Conservation (phyloP, 768 basidiomycete species). For the Leucosporidium yakuticum region DNA sequence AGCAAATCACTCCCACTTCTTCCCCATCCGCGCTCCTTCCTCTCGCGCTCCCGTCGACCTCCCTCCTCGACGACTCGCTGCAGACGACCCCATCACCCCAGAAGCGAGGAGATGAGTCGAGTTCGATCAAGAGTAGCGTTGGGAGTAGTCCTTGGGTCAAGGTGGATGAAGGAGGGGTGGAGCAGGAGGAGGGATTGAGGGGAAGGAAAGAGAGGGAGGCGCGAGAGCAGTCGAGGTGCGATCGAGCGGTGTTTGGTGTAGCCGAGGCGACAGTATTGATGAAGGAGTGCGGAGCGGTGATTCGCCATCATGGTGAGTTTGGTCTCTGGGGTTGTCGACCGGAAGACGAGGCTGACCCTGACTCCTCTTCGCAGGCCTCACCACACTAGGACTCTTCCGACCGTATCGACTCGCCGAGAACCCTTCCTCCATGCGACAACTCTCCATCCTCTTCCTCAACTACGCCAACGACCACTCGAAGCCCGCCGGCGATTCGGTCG, state of each 20-base stretch:
- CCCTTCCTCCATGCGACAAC: background rate
- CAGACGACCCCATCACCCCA: too few relatives aligned
- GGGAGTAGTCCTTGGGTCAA: too few relatives aligned
- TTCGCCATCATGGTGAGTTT: constrained; percentile 10
- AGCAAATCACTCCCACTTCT: too few relatives aligned
- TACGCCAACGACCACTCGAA: constrained; percentile 11
- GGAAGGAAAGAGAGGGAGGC: background rate
- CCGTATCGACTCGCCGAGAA: constrained; percentile 27
- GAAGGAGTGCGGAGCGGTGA: constrained; percentile 10
- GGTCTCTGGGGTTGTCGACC: background rate
- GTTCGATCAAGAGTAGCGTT: too few relatives aligned
- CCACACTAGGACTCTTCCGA: constrained; percentile 32
- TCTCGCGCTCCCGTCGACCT: too few relatives aligned
- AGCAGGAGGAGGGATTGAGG: background rate
- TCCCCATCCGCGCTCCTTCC: too few relatives aligned
- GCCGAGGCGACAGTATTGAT: constrained; percentile 1
- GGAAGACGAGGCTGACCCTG: background rate
- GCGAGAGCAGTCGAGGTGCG: constrained; percentile 5
- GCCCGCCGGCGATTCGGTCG: background rate
- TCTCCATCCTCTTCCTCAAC: constrained; percentile 24
- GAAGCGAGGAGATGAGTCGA: too few relatives aligned
- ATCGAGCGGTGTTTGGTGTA: constrained; percentile 7
- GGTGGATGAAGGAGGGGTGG: background rate
- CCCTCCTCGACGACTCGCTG: too few relatives aligned
- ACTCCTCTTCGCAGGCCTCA: background rate